Percentiles rank a stretch among this genome's conserved stretches.
Evolutionary conservation across 108 stramenopile genomes (phyloP).

Genomic region (Bacterosira constricta): DNA sequence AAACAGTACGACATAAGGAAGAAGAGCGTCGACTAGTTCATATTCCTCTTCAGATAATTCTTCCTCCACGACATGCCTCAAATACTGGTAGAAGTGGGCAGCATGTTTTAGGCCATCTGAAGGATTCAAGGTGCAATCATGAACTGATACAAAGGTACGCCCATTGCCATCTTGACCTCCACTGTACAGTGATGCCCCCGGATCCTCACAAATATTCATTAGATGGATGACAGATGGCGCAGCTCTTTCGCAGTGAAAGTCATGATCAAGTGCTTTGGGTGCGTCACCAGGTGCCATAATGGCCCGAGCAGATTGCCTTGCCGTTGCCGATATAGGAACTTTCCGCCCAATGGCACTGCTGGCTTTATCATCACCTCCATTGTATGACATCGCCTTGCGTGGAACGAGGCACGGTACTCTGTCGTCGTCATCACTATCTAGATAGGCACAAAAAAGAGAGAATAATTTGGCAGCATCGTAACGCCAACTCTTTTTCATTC

Average conservation of each 20-base stretch:
- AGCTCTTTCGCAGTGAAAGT: not conserved
- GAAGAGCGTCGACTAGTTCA: too few species aligned
- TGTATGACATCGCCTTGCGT: not conserved
- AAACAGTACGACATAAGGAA: not conserved
- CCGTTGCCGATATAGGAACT: not conserved
- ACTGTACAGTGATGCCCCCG: conserved; percentile 9
- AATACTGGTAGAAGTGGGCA: not conserved
- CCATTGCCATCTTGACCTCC: conserved; percentile 10
- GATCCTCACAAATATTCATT: not conserved
- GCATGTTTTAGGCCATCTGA: not conserved
- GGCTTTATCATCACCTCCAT: conserved; percentile 4
- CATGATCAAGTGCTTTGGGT: not conserved
- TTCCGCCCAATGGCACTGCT: not conserved
- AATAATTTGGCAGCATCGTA: not conserved
- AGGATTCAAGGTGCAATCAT: conserved; percentile 1
- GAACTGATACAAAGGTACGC: not conserved
- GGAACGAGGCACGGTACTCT: not conserved
- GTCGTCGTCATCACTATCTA: not conserved
- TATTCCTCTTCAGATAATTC: too few species aligned
- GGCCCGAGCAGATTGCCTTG: not conserved
- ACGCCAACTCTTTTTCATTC: not conserved
- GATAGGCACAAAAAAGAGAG: not conserved
- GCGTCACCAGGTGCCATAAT: not conserved
- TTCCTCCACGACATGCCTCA: not conserved
- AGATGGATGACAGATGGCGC: not conserved